These are phyloP conservation scores for Ustilago esculenta DNA, from an alignment of 1,284 basidiomycete genomes.

Conservation along the genomic window DNA sequence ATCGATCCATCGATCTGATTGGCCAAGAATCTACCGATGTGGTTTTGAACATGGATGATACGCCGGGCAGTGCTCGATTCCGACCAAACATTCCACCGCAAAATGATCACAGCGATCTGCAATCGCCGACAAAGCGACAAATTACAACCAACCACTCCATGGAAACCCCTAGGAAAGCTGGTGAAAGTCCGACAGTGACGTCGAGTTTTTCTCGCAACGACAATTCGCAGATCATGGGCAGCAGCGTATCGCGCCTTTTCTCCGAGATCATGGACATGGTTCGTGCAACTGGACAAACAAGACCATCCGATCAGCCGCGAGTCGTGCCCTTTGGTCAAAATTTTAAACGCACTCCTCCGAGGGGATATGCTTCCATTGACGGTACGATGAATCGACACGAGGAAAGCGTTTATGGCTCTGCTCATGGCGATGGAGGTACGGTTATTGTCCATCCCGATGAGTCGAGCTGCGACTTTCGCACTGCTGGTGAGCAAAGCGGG, in stretches of 20 bases:
- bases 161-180: neutral
- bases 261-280: conserved; percentile 40
- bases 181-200: neutral
- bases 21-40: conserved; percentile 1
- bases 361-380: conserved; percentile 20
- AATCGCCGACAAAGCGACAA: conserved; percentile 25
- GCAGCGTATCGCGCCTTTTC: conserved; percentile 21
- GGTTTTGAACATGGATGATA: conserved; percentile 26
- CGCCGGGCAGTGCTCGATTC: conserved; percentile 20
- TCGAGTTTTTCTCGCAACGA: conserved; percentile 20
- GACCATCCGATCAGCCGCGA: conserved; percentile 1
- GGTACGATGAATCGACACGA: conserved; percentile 2
- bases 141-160: neutral
- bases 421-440: neutral
- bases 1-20: neutral
- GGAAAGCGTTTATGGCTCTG: conserved; percentile 1
- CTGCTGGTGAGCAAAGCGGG: neutral
- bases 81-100: neutral
- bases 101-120: conserved; percentile 6
- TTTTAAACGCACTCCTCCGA: conserved; percentile 10
- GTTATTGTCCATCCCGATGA: conserved; percentile 15
- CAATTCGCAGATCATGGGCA: conserved; percentile 6
- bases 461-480: conserved; percentile 8
- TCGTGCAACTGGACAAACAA: neutral
- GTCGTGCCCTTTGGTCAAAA: neutral